Evolutionary conservation across 2,329 filamentous ascomycete species (phyloP), one percentile per base, ranked within the genome.

Genomic region (Trichoderma aggressivum): DNA sequence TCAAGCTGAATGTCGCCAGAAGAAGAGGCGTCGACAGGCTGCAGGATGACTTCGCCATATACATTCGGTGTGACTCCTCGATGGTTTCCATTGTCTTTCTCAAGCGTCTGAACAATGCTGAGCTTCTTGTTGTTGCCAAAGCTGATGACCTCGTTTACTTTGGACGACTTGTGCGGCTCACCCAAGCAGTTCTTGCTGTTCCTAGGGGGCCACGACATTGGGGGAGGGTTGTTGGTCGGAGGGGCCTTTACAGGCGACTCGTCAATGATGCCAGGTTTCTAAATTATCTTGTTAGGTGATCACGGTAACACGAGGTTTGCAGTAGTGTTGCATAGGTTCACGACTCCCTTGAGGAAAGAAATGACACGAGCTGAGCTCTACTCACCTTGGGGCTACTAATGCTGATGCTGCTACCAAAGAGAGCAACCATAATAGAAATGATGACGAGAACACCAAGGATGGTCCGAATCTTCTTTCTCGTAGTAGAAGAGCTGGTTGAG

Each of bases 1-100:
- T 87, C 81, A 7, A 88, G 62, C 1, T 84, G 80, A 43, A 87
- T 74, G 2, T 76, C 78, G 3, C 84, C 81, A 3, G 74, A 70
- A 0, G 80, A 80, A 3, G 77, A 79, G 28, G 75, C 32, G 18
- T 79, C 76, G 14, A 78, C 58, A 76, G 81, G 74, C 78, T 84
- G 82, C 55, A 88, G 68, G 55, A 86, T 74, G 21, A 88, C 76
- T 28, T 84, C 79, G 61, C 87, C 87, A 14, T 75, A 80, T 60
- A 88, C 77, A 7, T 77, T 78, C 39, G 86, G 81, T 7, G 74
- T 72, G 55, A 74, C 76, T 28, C 77, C 76, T 62, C 62, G 70
- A n/a, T 34, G 72, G n/a, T 74, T 50, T 14, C 68, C 50, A 12
- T 74, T 56, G 1, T 72, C 74, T 1, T 76, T 74, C 21, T 76